Conservation (phyloP, 129 eudicot species). For the Erigeron canadensis region DNA sequence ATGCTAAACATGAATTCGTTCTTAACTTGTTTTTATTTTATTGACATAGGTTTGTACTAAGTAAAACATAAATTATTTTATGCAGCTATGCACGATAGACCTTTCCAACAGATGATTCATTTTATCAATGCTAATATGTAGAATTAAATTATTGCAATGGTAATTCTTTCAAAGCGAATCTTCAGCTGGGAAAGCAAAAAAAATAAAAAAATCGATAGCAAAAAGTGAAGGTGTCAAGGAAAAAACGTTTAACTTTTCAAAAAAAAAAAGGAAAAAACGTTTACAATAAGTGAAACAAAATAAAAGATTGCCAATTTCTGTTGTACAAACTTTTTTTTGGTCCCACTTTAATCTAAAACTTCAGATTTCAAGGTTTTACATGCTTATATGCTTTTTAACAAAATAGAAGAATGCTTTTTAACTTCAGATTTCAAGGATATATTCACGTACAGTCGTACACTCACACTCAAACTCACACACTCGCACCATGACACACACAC, state of each 20-base stretch:
- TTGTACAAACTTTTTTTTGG: slow-evolving; percentile 12
- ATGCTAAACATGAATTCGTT: not conserved
- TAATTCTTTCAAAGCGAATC: not conserved
- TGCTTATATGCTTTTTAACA: not conserved
- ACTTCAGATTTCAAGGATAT: too few relatives aligned
- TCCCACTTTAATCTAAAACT: not conserved
- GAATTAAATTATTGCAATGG: not conserved
- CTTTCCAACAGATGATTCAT: not conserved
- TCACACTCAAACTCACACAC: not conserved
- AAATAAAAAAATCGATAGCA: not conserved
- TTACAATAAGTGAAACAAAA: not conserved
- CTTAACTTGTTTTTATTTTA: too few relatives aligned
- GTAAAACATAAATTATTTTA: too few relatives aligned
- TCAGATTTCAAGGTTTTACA: not conserved
- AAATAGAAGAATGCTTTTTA: too few relatives aligned
- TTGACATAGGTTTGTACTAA: too few relatives aligned
- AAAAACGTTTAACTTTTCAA: slow-evolving; percentile 1
- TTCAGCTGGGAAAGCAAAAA: not conserved
- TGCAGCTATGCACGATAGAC: too few relatives aligned
- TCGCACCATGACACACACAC: too few relatives aligned
- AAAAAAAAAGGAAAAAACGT: not conserved
- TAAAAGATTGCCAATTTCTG: not conserved
- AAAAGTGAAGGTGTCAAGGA: not conserved
- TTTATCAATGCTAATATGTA: too few relatives aligned
- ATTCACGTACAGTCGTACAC: too few relatives aligned